Base-by-base conservation (phyloP, 2,329 filamentous ascomycete species). In the Westerdykella ornata region DNA sequence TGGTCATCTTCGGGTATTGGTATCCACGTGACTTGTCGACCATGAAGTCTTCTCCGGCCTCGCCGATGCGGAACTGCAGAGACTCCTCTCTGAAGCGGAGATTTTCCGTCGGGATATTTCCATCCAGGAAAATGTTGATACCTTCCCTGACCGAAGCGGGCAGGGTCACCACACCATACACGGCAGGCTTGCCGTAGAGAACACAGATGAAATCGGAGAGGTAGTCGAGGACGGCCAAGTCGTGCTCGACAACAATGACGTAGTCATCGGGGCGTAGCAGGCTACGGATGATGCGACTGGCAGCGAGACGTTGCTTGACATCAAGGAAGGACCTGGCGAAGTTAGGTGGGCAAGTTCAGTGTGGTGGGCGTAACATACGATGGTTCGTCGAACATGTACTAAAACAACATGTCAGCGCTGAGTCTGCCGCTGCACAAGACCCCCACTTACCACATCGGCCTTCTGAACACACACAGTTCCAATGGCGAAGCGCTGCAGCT, bases 351-450 rank as follows among this genome's bases (percentile, higher is more conserved):
- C 7, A 28, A n/a, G 5, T 17, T 9, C 4, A 31, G 29, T 14
- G 26, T 4, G 19, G 34, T 18, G 15, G 16, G n/a, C 31, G 7
- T 20, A 17, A 29, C 49, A 46, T 44, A 52, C 42, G 90, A 97
- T 14, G 94, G 94, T 74, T 98, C 92, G 69, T 98, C 92, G 61
- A 98, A 98, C 92, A 98, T 97, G 77, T 98, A 98, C 72, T 79
- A 52, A 2, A n/a, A n/a, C 19, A 13, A 19, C 13, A 32, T 11
- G 44, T 52, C 31, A 52, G 46, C 38, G 41, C 39, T 8, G 41
- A 22, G 37, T 18, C 8, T 12, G 46, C 36, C 26, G 44, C 41
- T 33, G 14, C 42, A 26, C 17, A 13, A 36, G 29, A 13, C 19
- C 32, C 37, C 31, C 38, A 36, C 30, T 41, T 17, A 46, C 35